Conservation (phyloP, 441 rosid species). For the Mallotus japonicus region DNA sequence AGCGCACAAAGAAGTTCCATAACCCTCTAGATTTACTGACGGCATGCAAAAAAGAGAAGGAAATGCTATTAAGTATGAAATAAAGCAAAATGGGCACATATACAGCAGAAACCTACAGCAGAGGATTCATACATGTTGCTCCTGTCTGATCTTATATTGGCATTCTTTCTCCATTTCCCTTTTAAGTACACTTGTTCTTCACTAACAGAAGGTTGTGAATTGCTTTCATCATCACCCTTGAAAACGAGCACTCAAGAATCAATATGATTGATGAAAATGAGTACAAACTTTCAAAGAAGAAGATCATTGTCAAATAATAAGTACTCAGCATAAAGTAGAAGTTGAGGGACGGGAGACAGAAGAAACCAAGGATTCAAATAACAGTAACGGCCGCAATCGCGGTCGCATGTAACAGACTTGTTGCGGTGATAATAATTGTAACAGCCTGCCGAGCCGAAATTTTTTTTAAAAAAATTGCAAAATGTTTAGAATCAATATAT, state of each 20-base stretch:
- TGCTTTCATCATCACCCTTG: conserved; percentile 61
- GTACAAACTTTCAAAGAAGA: conserved; percentile 6
- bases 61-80: conserved; percentile 13
- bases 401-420: too few species aligned
- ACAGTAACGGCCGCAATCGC: too few species aligned
- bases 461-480: too few species aligned
- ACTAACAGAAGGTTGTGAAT: conserved; percentile 37
- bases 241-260: conserved; percentile 29
- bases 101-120: conserved; percentile 19
- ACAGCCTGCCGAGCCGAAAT: too few species aligned
- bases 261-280: conserved; percentile 24
- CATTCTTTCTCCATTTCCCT: conserved; percentile 42
- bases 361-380: too few species aligned
- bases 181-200: conserved; percentile 42
- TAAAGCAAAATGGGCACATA: conserved; percentile 19
- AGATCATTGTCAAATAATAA: background rate
- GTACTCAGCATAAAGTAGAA: background rate
- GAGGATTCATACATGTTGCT: conserved; percentile 47
- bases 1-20: conserved; percentile 54
- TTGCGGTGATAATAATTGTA: too few species aligned
- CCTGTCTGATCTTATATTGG: conserved; percentile 35
- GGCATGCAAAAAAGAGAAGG: conserved; percentile 17
- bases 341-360: background rate
- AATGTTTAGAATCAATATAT: too few species aligned
- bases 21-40: conserved; percentile 53